phyloP scores from a whole-genome alignment of 2,329 filamentous ascomycete species.

The Cercospora zeae-maydis region DNA sequence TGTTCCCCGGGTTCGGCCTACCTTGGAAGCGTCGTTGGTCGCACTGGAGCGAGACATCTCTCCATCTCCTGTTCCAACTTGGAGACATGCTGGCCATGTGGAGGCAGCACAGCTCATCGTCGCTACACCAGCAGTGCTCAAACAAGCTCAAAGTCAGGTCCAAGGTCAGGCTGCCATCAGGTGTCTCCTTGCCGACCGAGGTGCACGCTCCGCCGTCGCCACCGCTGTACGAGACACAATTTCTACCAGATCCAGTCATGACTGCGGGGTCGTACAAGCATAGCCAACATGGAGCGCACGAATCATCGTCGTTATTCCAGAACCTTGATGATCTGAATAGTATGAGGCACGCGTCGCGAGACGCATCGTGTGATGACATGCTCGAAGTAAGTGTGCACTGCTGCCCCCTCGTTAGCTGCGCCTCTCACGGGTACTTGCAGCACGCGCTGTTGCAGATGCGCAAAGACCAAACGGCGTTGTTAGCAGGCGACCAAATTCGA shows the following conservation, averaged over 20 bases:
- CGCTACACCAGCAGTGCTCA: neutral
- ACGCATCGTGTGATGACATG: slow-evolving; percentile 1
- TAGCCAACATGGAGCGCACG: neutral
- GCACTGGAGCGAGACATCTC: neutral
- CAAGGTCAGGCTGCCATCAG: neutral
- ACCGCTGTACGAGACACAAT: slow-evolving; percentile 15
- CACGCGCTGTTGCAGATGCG: slow-evolving; percentile 17
- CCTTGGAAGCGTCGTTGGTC: neutral
- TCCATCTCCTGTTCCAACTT: neutral
- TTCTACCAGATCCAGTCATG: slow-evolving; percentile 6
- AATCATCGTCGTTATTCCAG: neutral
- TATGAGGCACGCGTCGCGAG: neutral
- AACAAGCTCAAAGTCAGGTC: neutral
- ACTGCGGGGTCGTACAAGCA: neutral
- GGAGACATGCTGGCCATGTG: neutral
- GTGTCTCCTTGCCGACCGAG: neutral
- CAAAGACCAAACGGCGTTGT: slow-evolving; percentile 8
- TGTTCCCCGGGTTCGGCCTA: neutral
- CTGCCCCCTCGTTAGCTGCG: slow-evolving; percentile 11
- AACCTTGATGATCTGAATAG: neutral
- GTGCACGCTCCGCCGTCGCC: slow-evolving; percentile 10
- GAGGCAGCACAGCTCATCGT: neutral
- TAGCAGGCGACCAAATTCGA: slow-evolving; percentile 1
- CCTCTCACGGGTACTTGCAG: slow-evolving; percentile 18
- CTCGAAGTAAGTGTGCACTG: slow-evolving; percentile 18